Evolutionary conservation across 495 filamentous ascomycete genomes (phyloP).

Genomic region (Lepraria neglecta): DNA sequence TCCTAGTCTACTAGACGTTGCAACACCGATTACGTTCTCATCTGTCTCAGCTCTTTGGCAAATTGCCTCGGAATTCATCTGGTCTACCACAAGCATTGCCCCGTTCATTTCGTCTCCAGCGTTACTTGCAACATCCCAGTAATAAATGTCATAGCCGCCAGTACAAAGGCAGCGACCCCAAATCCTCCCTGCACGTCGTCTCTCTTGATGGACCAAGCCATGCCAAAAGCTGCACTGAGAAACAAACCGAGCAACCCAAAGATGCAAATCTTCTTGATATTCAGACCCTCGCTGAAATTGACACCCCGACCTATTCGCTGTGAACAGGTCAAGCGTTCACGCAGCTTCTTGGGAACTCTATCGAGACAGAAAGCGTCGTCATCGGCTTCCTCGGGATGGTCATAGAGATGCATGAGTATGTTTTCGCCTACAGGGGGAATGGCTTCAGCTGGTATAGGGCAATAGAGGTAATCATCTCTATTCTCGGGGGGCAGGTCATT

Average conservation of each 20-base stretch:
- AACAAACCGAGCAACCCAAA: neutral
- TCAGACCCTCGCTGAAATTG: neutral
- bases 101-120: neutral
- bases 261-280: neutral
- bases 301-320: neutral
- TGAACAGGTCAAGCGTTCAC: neutral
- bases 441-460: neutral
- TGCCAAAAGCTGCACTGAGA: conserved; percentile 13
- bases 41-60: too few species aligned
- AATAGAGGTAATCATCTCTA: neutral
- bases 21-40: too few species aligned
- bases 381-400: neutral
- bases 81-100: neutral
- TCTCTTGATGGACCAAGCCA: conserved; percentile 15
- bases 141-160: conserved; percentile 13
- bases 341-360: neutral
- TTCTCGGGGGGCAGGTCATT: conserved; percentile 29
- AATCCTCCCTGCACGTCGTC: conserved; percentile 24
- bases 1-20: too few species aligned
- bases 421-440: neutral
- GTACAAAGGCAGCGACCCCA: conserved; percentile 12
- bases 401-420: neutral
- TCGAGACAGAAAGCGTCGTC: neutral
- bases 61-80: neutral
- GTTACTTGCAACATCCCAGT: conserved; percentile 17